phyloP scores from a whole-genome alignment of 2,329 filamentous ascomycete species.

The Zelopaecilomyces penicillatus region DNA sequence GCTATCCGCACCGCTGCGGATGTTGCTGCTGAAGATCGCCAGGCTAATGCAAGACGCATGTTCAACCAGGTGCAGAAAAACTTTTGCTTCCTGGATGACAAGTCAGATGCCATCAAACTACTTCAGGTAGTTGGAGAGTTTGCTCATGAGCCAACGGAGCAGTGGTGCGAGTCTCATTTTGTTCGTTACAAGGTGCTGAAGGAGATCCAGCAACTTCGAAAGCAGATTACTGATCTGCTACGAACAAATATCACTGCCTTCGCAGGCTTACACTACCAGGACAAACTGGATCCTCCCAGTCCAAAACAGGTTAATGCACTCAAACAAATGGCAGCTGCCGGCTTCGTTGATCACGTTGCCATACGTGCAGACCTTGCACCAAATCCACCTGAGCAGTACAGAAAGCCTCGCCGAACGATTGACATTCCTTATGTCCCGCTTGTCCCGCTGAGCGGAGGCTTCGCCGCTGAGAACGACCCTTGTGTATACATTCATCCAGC shows the following conservation, averaged over 20 bases:
- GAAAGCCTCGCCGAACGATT: conserved; percentile 75
- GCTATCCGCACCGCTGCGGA: conserved; percentile 56
- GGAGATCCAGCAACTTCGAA: conserved; percentile 75
- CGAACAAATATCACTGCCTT: conserved; percentile 63
- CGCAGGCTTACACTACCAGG: conserved; percentile 46
- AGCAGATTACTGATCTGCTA: conserved; percentile 75
- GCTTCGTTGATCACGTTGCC: conserved; percentile 90
- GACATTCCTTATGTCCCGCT: conserved; percentile 89
- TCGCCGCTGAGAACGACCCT: conserved; percentile 42
- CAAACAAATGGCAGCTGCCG: conserved; percentile 84
- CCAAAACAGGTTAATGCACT: conserved; percentile 67
- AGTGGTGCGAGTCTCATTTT: conserved; percentile 77
- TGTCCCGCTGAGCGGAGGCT: conserved; percentile 50
- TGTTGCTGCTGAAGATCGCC: conserved; percentile 60
- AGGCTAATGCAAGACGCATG: conserved; percentile 51
- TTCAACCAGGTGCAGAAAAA: conserved; percentile 67
- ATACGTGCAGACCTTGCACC: conserved; percentile 84
- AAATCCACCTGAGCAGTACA: conserved; percentile 54
- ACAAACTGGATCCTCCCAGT: conserved; percentile 50
- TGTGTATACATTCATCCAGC: conserved; percentile 83
- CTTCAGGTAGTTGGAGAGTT: conserved; percentile 85
- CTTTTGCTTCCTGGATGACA: conserved; percentile 73
- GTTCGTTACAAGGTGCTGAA: conserved; percentile 79
- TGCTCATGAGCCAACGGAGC: conserved; percentile 61
- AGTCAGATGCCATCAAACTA: conserved; percentile 81